Evolutionary conservation across 257 asterid genomes (phyloP).

Genomic region (Nicotiana attenuata): DNA sequence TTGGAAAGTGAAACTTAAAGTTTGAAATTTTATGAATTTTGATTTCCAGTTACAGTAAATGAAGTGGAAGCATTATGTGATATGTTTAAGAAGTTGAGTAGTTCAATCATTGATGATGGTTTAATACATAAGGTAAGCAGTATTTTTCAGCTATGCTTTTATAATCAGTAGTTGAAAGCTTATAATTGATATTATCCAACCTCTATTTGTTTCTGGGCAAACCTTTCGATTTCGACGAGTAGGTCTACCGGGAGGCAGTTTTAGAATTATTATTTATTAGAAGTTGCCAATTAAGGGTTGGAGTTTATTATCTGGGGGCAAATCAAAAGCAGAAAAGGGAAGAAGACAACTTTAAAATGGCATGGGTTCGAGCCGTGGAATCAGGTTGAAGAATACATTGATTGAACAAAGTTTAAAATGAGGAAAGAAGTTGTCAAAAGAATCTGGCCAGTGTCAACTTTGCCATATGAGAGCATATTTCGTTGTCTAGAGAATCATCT

Average conservation of each 20-base stretch:
- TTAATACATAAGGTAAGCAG: constrained; percentile 63
- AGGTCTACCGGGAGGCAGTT: background rate
- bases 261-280: background rate
- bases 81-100: constrained; percentile 66
- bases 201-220: background rate
- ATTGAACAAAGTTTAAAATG: background rate
- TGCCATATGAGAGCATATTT: background rate
- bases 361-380: too few species aligned
- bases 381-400: background rate
- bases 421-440: background rate
- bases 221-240: background rate
- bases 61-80: constrained; percentile 79
- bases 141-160: background rate
- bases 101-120: constrained; percentile 78
- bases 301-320: too few species aligned
- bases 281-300: too few species aligned
- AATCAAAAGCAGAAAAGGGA: too few species aligned
- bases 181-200: background rate
- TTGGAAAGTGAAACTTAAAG: background rate
- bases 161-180: background rate
- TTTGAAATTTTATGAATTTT: background rate
- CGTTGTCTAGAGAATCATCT: too few species aligned
- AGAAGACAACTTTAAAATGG: too few species aligned
- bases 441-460: background rate
- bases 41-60: constrained; percentile 49